Evolutionary conservation across 257 asterid species (phyloP), one percentile per base, ranked within the genome.

Genomic region (Fraxinus quadrangulata): DNA sequence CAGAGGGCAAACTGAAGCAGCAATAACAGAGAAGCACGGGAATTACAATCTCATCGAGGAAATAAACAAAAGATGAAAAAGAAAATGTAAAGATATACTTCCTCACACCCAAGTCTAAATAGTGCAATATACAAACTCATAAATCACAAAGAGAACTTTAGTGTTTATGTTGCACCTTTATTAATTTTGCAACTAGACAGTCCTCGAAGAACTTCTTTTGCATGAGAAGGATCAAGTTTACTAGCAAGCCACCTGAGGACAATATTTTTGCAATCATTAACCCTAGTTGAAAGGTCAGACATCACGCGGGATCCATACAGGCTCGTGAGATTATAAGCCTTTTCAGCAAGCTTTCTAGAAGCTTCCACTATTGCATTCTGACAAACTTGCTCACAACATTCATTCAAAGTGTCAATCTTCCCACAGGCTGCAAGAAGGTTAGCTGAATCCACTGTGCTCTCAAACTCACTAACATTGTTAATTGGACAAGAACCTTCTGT

Each of bases 401-500:
- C 99, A 70, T 89, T 96, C 71, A 96, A 94, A 63, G 63, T 83
- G 84, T 96, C 94, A 45, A 93, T 90, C 91, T 88, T 89, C 78
- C 85, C 91, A 75, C 99, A 96, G 17, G 96, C 87, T 71, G 94
- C 89, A 72, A 96, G 94, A 84, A 96, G 97, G 79, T 75, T 84
- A 17, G 95, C 82, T 2, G 94, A 80, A 76, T 96, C 93, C 42
- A 92, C 97, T 2, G 75, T 86, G 76, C 89, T 83, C 89, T 92
- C 99, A 70, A 96, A 92, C 83, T 92, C 97, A 8, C 84, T 75
- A 70, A 92, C 91, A 75, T 89, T 90, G 6, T 83, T 88, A 71
- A 96, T 87, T 1, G 98, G 98, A 83, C 99, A 96, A 83, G 97
- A 93, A 67, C 96, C 98, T 83, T 89, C 92, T 1, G 98, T 96